Evolutionary conservation across 73 alveolate species (phyloP).

Genomic region (Paramecium tetraurelia): DNA sequence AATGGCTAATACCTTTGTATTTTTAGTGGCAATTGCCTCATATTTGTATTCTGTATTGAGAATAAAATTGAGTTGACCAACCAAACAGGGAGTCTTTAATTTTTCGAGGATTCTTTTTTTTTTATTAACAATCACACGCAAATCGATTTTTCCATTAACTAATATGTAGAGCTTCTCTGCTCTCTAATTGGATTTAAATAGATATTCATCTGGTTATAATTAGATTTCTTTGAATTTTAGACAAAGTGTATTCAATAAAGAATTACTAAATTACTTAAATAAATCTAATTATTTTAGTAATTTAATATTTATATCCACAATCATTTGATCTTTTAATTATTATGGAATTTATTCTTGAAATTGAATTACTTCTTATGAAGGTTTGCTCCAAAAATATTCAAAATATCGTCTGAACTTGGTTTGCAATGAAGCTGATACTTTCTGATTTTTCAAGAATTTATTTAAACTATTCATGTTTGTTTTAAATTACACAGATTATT

Average conservation of each 20-base stretch:
- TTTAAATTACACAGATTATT: not conserved
- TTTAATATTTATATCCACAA: not conserved
- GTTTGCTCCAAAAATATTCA: slow-evolving; percentile 41
- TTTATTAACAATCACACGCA: not conserved
- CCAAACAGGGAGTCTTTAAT: not conserved
- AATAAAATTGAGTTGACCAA: not conserved
- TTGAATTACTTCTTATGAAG: not conserved
- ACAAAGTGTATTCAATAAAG: not conserved
- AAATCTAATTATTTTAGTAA: not conserved
- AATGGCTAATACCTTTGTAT: not conserved
- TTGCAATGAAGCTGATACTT: not conserved
- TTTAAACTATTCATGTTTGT: slow-evolving; percentile 16
- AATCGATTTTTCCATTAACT: not conserved
- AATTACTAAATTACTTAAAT: not conserved
- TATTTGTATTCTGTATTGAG: not conserved
- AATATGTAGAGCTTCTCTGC: not conserved
- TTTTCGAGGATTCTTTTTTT: not conserved
- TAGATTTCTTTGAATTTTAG: not conserved
- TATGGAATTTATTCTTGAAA: not conserved
- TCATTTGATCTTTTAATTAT: not conserved
- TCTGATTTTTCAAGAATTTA: not conserved
- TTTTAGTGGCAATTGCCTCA: not conserved
- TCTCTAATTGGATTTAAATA: not conserved
- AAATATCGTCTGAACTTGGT: slow-evolving; percentile 16
- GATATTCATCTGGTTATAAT: slow-evolving; percentile 5